Evolutionary conservation across 106 monocot genomes (phyloP).

Genomic region (Allium sativum): DNA sequence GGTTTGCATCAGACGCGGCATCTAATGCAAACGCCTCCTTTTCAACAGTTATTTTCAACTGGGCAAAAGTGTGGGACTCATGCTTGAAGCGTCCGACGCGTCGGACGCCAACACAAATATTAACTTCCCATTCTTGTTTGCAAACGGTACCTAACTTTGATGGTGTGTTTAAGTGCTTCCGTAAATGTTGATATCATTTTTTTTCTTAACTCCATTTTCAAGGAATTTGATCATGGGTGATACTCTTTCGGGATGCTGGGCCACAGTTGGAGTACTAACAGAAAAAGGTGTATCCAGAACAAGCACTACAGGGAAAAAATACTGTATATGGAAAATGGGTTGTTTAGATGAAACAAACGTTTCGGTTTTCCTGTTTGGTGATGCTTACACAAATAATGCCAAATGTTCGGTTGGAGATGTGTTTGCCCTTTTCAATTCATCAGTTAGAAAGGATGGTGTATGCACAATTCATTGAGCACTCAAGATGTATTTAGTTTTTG

Average conservation of each 20-base stretch:
- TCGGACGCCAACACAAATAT: too few relatives aligned
- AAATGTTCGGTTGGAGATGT: constrained; percentile 52
- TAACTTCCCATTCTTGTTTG: too few relatives aligned
- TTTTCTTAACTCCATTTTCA: neutral
- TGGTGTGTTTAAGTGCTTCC: too few relatives aligned
- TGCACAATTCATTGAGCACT: too few relatives aligned
- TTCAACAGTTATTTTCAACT: too few relatives aligned
- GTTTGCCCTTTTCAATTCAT: constrained; percentile 70
- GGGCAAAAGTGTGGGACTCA: too few relatives aligned
- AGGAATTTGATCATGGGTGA: constrained; percentile 66
- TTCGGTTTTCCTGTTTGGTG: constrained; percentile 83
- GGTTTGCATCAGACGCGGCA: too few relatives aligned
- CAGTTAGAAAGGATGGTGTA: constrained; percentile 31
- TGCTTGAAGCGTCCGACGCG: too few relatives aligned
- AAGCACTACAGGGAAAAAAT: constrained; percentile 66
- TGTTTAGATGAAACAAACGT: constrained; percentile 56
- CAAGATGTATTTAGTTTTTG: too few relatives aligned
- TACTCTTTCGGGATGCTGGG: constrained; percentile 75
- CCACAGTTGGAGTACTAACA: constrained; percentile 68
- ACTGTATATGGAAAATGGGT: constrained; percentile 72
- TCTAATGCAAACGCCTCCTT: too few relatives aligned
- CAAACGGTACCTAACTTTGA: too few relatives aligned
- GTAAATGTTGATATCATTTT: too few relatives aligned
- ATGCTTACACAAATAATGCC: constrained; percentile 47
- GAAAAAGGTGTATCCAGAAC: constrained; percentile 55